Evolutionary conservation across 2,329 filamentous ascomycete species (phyloP).

Genomic region (Nemania serpens): DNA sequence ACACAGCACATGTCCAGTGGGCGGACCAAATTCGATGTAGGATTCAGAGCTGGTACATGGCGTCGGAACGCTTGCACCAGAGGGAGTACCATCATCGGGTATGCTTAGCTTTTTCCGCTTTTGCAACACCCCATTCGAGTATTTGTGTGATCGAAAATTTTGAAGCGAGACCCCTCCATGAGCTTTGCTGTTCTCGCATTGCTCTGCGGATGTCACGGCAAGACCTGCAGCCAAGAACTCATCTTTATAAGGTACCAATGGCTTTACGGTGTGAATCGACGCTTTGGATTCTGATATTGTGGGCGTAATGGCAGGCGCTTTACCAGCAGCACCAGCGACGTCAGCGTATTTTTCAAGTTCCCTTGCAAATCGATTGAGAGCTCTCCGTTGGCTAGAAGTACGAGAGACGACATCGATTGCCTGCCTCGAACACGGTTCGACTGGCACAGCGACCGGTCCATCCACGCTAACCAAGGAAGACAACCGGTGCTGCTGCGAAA

Average conservation of each 20-base stretch:
- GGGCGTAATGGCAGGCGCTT: constrained; percentile 46
- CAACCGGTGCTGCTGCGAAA: constrained; percentile 52
- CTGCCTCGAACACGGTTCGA: constrained; percentile 10
- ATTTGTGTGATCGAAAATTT: background rate
- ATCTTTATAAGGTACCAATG: constrained; percentile 57
- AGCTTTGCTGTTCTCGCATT: constrained; percentile 36
- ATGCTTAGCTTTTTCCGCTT: constrained; percentile 25
- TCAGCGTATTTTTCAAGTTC: constrained; percentile 50
- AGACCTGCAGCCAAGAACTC: constrained; percentile 60
- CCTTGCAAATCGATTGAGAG: constrained; percentile 48
- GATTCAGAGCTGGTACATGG: constrained; percentile 33
- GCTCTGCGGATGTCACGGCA: constrained; percentile 59
- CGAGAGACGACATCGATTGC: constrained; percentile 42
- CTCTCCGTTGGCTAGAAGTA: constrained; percentile 49
- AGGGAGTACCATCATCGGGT: constrained; percentile 23
- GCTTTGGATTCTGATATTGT: constrained; percentile 47
- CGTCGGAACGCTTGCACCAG: constrained; percentile 14
- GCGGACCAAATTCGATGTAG: constrained; percentile 35
- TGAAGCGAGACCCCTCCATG: constrained; percentile 17
- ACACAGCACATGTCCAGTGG: constrained; percentile 22
- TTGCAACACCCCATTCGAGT: constrained; percentile 3
- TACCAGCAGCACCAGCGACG: constrained; percentile 45
- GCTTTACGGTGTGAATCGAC: constrained; percentile 57
- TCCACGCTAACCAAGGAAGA: constrained; percentile 41
- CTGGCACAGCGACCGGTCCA: constrained; percentile 6